These are phyloP conservation scores for Chlamydomonas incerta DNA, from an alignment of 139 green algal genomes.

Conservation along the genomic window DNA sequence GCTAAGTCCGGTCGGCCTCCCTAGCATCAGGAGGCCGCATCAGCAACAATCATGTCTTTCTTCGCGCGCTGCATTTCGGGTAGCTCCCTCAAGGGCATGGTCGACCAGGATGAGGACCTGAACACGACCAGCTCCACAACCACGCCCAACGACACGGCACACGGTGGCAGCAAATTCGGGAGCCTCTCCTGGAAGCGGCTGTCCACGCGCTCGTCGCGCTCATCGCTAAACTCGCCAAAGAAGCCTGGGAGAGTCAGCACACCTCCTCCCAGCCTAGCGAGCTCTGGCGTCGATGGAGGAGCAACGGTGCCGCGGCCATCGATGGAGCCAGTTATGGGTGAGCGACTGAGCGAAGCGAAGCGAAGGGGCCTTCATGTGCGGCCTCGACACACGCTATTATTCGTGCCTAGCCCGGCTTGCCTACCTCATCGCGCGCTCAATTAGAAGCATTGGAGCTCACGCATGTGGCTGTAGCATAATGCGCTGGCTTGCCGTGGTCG, in stretches of 20 bases:
- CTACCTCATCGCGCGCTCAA: too few relatives aligned
- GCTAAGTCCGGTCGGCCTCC: background rate
- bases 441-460: too few relatives aligned
- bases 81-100: conserved; percentile 1
- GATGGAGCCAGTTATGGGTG: conserved; percentile 43
- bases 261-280: background rate
- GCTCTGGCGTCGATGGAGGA: background rate
- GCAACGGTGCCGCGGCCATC: background rate
- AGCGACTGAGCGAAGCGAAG: background rate
- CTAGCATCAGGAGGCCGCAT: background rate
- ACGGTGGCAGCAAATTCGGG: conserved; percentile 9
- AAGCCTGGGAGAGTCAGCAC: background rate
- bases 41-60: background rate
- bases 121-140: background rate
- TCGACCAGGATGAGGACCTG: background rate
- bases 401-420: too few relatives aligned
- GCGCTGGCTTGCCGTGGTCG: too few relatives aligned
- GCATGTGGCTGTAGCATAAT: too few relatives aligned
- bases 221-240: background rate
- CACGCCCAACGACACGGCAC: conserved; percentile 4
- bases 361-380: too few relatives aligned
- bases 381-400: too few relatives aligned
- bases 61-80: background rate
- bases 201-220: background rate
- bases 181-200: background rate